Conservation (phyloP, 2,329 filamentous ascomycete species). For the Fusarium chuoi region DNA sequence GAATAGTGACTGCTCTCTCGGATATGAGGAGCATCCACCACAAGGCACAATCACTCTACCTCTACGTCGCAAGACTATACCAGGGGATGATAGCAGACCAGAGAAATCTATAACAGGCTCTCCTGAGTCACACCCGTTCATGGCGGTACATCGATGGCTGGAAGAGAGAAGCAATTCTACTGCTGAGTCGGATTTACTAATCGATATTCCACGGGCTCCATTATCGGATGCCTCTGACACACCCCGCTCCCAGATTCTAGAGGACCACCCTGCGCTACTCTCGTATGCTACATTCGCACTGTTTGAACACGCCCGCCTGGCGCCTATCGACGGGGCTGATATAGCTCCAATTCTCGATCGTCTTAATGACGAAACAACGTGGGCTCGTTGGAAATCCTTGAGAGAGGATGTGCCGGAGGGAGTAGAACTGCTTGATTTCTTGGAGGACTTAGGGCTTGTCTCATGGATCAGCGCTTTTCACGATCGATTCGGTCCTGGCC, state of each 20-base stretch:
- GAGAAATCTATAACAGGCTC: accelerated
- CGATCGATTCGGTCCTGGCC: background rate
- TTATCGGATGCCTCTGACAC: background rate
- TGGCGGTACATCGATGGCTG: background rate
- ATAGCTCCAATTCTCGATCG: background rate
- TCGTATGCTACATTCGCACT: background rate
- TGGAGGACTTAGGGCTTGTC: accelerated
- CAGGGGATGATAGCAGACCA: background rate
- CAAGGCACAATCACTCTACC: background rate
- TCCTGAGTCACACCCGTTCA: accelerated
- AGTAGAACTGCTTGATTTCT: background rate
- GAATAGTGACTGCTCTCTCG: accelerated
- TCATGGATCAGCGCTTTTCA: background rate
- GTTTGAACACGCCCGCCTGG: background rate
- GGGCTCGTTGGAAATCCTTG: background rate
- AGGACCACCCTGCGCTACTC: background rate
- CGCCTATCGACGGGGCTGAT: accelerated
- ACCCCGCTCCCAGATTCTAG: background rate
- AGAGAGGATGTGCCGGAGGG: background rate
- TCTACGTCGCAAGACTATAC: accelerated
- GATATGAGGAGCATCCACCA: accelerated
- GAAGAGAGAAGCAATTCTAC: background rate
- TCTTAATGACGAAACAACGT: background rate
- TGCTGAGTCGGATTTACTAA: background rate
- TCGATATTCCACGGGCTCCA: background rate